Percentiles rank a stretch among this genome's conserved stretches.
Evolutionary conservation across 768 basidiomycete species (phyloP).

Genomic region (Agaricus blazei): DNA sequence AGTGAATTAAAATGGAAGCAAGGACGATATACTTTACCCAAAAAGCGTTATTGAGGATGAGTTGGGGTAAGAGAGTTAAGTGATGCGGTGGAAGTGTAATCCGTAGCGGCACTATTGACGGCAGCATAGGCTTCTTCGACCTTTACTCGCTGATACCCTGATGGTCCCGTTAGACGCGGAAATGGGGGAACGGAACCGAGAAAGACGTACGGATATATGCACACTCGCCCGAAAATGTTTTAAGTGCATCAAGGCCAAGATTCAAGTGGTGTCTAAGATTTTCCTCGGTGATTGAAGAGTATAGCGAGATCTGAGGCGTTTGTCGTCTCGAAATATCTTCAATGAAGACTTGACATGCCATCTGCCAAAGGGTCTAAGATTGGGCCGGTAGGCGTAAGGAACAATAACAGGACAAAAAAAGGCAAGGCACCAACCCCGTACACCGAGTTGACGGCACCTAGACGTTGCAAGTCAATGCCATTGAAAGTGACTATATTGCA

Average conservation of each 20-base stretch:
- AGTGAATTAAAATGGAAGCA: conserved; percentile 5
- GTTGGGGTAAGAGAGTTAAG: not conserved
- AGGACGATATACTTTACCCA: conserved; percentile 6
- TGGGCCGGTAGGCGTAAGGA: conserved; percentile 5
- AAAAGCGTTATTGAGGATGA: not conserved
- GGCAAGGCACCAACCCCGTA: conserved; percentile 39
- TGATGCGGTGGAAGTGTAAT: conserved; percentile 7
- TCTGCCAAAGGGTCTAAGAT: conserved; percentile 39
- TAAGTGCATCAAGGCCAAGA: conserved; percentile 34
- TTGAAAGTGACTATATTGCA: conserved; percentile 36
- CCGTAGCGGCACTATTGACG: conserved; percentile 21
- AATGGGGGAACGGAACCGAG: not conserved
- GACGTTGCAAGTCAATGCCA: conserved; percentile 31
- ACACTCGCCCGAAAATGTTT: conserved; percentile 39
- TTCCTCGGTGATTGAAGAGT: conserved; percentile 29
- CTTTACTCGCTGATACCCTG: conserved; percentile 42
- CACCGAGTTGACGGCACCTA: conserved; percentile 41
- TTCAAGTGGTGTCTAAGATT: conserved; percentile 35
- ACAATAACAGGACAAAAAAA: conserved; percentile 4
- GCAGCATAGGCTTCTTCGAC: conserved; percentile 40
- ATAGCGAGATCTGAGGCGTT: conserved; percentile 26
- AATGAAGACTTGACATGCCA: conserved; percentile 41
- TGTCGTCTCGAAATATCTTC: conserved; percentile 40
- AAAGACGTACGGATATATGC: conserved; percentile 38
- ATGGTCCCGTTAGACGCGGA: conserved; percentile 7